Conservation (phyloP, 352 stramenopile genomes). For the Pythium oligandrum region DNA sequence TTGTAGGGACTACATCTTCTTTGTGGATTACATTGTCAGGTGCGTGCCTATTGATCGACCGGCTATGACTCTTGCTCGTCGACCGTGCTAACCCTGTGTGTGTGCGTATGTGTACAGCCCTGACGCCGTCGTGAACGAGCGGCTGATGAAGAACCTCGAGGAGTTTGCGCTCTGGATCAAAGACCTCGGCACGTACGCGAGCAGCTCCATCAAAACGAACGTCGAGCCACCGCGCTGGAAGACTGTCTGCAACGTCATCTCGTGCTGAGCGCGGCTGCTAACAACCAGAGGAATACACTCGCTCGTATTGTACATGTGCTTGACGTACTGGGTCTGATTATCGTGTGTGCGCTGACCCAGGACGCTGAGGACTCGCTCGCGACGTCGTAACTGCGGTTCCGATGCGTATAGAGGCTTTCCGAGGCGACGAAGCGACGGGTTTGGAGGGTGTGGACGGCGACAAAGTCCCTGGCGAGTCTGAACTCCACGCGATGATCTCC, state of each 20-base stretch:
- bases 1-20: conserved; percentile 76
- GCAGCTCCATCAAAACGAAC: conserved; percentile 48
- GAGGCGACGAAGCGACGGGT: background rate
- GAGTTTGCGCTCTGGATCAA: conserved; percentile 79
- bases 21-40: conserved; percentile 68
- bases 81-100: background rate
- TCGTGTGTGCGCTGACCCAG: background rate
- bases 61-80: background rate
- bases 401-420: conserved; percentile 3
- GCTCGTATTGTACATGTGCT: background rate
- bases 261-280: conserved; percentile 25
- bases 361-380: too few relatives aligned
- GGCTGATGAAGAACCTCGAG: conserved; percentile 53
- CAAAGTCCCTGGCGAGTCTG: background rate
- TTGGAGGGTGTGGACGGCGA: background rate
- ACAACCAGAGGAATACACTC: too few relatives aligned
- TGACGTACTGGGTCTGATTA: background rate
- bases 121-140: conserved; percentile 34
- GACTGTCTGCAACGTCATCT: conserved; percentile 53
- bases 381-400: too few relatives aligned
- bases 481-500: background rate
- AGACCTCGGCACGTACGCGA: conserved; percentile 67
- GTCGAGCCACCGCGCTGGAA: conserved; percentile 72
- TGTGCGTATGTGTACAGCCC: conserved; percentile 11
- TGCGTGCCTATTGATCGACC: conserved; percentile 7